Conservation (phyloP, 352 stramenopile species). For the Phytophthora meadii region DNA sequence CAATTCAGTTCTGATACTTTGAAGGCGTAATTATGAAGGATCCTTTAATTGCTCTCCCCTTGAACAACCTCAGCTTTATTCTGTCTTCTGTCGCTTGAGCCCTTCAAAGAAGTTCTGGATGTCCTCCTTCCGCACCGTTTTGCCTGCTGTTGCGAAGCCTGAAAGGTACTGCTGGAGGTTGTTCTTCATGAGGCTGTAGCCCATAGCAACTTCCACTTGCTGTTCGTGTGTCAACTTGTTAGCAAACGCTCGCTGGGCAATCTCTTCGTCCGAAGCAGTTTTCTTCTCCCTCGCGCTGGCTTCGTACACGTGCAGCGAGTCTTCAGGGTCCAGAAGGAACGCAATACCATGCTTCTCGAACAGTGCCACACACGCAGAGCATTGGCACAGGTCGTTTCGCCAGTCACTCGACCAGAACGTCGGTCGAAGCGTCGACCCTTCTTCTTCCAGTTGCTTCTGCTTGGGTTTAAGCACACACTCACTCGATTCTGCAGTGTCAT, state of each 20-base stretch:
- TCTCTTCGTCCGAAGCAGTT: conserved; percentile 47
- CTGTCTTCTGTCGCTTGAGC: conserved; percentile 69
- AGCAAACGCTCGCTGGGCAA: conserved; percentile 58
- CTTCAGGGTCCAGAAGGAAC: conserved; percentile 68
- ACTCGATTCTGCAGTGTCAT: conserved; percentile 9
- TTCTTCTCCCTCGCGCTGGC: conserved; percentile 46
- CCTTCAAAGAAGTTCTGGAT: conserved; percentile 75
- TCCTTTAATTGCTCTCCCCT: too few species aligned
- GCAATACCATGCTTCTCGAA: conserved; percentile 61
- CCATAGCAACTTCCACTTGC: conserved; percentile 78
- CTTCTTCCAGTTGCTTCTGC: conserved; percentile 32
- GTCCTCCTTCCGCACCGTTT: conserved; percentile 76
- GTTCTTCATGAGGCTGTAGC: conserved; percentile 77
- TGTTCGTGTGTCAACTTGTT: conserved; percentile 70
- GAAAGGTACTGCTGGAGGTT: conserved; percentile 72
- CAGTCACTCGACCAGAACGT: conserved; percentile 79
- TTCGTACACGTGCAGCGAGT: conserved; percentile 76
- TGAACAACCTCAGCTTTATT: conserved; percentile 14
- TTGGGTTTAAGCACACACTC: conserved; percentile 48
- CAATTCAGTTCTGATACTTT: conserved; percentile 1
- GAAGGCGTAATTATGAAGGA: conserved; percentile 20
- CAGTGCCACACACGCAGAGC: conserved; percentile 52
- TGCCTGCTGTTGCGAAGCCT: conserved; percentile 60
- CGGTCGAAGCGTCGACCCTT: conserved; percentile 36
- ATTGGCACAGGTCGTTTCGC: conserved; percentile 64